Evolutionary conservation across 306 rosid species (phyloP), one percentile per base, ranked within the genome.

Genomic region (Oemleria cerasiformis): DNA sequence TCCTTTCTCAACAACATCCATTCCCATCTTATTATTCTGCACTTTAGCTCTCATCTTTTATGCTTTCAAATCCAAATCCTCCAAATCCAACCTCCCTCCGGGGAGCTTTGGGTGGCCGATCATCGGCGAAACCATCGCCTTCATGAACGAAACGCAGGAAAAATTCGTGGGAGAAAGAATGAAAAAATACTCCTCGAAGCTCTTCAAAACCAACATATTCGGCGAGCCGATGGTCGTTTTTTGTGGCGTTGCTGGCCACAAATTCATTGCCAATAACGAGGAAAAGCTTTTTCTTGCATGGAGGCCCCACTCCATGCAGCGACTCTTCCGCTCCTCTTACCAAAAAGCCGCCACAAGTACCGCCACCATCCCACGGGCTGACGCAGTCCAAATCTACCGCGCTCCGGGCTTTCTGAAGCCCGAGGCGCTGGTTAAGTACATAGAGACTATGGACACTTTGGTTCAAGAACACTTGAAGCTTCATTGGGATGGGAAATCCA

Each of bases 71-170:
- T 9, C 71, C 54, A 64, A 43, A 4, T 41, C 44, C 17, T 67
- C 30, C 57, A 73, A 53, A 64, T 8, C 34, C 59, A 55, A 67
- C 4, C 77, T 57, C 25, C 73, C 81, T 11, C 75, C 68, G 0
- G 71, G 72, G 8, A 79, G 73, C 58, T 70, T 74, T 9, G 81
- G 81, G 8, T 71, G 77, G 81, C 77, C 81, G 5, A 47, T 77
- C 12, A 39, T 75, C 1, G 71, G 76, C 7, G 73, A 74, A 42
- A 41, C 83, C 6, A 16, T 70, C 1, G 19, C 60, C 10, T 67
- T 75, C 43, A 7, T 66, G 2, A 65, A 56, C 0, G 25, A 67
- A n/a, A 3, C 20, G 20, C 77, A 41, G 16, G 9, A 63, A 51
- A 47, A 49, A 10, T 75, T 67, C 12, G 21, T 68, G 4, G 17